Evolutionary conservation across 2,329 filamentous ascomycete genomes (phyloP).

Genomic region (Xylaria sp.): DNA sequence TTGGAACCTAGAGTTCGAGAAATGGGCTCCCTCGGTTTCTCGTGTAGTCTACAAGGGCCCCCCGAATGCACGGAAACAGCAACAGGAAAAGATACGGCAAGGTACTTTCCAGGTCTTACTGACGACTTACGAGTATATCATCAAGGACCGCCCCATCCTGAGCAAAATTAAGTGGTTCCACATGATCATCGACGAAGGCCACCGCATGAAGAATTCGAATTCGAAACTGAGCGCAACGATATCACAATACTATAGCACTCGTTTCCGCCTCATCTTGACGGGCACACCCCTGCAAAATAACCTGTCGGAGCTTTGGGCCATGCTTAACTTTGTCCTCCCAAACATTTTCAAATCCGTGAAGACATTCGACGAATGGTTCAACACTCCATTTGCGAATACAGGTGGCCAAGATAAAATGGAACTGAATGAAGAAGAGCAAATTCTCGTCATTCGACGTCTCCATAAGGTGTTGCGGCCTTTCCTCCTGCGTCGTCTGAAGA

Average conservation of each 20-base stretch:
- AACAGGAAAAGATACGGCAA: constrained; percentile 92
- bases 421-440: constrained; percentile 97
- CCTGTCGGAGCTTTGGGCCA: constrained; percentile 91
- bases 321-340: constrained; percentile 97
- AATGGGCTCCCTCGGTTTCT: constrained; percentile 88
- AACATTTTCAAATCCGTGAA: constrained; percentile 99
- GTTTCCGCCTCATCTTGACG: constrained; percentile 94
- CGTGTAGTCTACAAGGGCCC: constrained; percentile 98
- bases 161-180: constrained; percentile 99
- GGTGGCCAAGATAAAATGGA: constrained; percentile 99
- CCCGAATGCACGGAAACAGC: constrained; percentile 82
- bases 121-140: constrained; percentile 99
- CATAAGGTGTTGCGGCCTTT: constrained; percentile 98
- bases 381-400: constrained; percentile 98
- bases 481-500: constrained; percentile 97
- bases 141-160: constrained; percentile 93
- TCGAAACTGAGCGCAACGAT: constrained; percentile 96
- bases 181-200: constrained; percentile 99
- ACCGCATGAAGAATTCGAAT: constrained; percentile 98
- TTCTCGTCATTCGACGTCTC: constrained; percentile 95
- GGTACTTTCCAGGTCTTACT: constrained; percentile 95
- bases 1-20: constrained; percentile 98
- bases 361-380: constrained; percentile 99
- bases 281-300: constrained; percentile 98
- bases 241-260: constrained; percentile 91